phyloP scores from a whole-genome alignment of 805 yeast genomes.

The Nakazawaea wyomingensis region DNA sequence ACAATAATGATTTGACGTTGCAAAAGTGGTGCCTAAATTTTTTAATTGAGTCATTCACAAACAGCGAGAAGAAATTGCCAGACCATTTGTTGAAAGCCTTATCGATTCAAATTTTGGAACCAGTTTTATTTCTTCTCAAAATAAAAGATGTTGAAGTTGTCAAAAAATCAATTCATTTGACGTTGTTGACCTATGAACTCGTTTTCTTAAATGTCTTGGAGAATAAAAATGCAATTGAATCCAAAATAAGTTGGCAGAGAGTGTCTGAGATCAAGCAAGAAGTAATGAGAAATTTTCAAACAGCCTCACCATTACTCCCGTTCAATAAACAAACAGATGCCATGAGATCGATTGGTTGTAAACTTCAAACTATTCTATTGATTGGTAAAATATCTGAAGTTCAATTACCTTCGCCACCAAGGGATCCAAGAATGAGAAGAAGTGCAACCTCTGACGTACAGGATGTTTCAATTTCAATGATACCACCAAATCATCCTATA shows the following conservation, averaged over 20 bases:
- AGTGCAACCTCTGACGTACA: constrained; percentile 6
- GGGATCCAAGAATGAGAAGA: constrained; percentile 19
- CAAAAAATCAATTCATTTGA: constrained; percentile 28
- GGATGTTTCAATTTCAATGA: constrained; percentile 45
- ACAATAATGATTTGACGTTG: constrained; percentile 29
- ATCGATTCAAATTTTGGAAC: constrained; percentile 17
- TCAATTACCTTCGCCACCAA: constrained; percentile 46
- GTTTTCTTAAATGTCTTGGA: constrained; percentile 41
- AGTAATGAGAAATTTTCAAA: constrained; percentile 58
- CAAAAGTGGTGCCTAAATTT: constrained; percentile 38
- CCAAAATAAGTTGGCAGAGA: constrained; percentile 45
- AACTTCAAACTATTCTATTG: constrained; percentile 69
- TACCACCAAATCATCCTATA: constrained; percentile 58
- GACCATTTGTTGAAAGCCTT: constrained; percentile 30
- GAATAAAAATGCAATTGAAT: constrained; percentile 34
- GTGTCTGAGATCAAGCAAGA: constrained; percentile 50
- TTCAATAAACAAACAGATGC: constrained; percentile 46
- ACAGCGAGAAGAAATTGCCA: constrained; percentile 23
- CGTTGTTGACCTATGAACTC: constrained; percentile 36
- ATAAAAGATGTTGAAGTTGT: constrained; percentile 28
- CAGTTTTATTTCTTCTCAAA: constrained; percentile 25
- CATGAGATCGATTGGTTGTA: constrained; percentile 49
- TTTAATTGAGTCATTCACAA: constrained; percentile 31
- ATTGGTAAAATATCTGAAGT: constrained; percentile 53
- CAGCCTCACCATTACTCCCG: constrained; percentile 47